phyloP scores from a whole-genome alignment of 2,329 filamentous ascomycete genomes.

The Neophaeococcomyces mojaviensis region DNA sequence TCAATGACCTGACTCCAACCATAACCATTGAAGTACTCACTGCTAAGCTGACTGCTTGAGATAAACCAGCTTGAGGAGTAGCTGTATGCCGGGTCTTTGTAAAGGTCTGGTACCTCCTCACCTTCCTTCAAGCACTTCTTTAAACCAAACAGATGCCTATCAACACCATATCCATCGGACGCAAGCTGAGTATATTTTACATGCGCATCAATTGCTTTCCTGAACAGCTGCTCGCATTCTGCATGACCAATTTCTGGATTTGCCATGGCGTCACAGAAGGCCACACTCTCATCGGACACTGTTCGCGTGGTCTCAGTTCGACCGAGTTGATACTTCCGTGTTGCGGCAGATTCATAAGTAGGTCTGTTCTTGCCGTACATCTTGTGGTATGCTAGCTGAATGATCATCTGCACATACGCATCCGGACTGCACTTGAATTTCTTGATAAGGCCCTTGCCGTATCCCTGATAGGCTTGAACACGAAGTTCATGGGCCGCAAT shows the following conservation, averaged over 20 bases:
- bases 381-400: slow-evolving; percentile 96
- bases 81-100: slow-evolving; percentile 72
- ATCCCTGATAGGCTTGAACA: slow-evolving; percentile 92
- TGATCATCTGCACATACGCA: slow-evolving; percentile 96
- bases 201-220: slow-evolving; percentile 71
- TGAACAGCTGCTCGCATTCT: slow-evolving; percentile 66
- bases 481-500: slow-evolving; percentile 84
- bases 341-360: slow-evolving; percentile 94
- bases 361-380: slow-evolving; percentile 98
- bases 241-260: slow-evolving; percentile 57
- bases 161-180: slow-evolving; percentile 85
- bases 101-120: slow-evolving; percentile 75
- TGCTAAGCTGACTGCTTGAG: slow-evolving; percentile 80
- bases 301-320: slow-evolving; percentile 92
- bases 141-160: slow-evolving; percentile 92
- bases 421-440: slow-evolving; percentile 98
- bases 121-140: slow-evolving; percentile 80
- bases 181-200: slow-evolving; percentile 86
- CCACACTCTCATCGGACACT: slow-evolving; percentile 83
- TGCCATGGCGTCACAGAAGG: slow-evolving; percentile 83
- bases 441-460: slow-evolving; percentile 98
- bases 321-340: slow-evolving; percentile 89
- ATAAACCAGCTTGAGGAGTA: slow-evolving; percentile 89
- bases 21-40: slow-evolving; percentile 98
- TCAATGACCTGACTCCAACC: slow-evolving; percentile 98